phyloP scores from a whole-genome alignment of 2,329 filamentous ascomycete species.

The Raffaelea deltoideospora region DNA sequence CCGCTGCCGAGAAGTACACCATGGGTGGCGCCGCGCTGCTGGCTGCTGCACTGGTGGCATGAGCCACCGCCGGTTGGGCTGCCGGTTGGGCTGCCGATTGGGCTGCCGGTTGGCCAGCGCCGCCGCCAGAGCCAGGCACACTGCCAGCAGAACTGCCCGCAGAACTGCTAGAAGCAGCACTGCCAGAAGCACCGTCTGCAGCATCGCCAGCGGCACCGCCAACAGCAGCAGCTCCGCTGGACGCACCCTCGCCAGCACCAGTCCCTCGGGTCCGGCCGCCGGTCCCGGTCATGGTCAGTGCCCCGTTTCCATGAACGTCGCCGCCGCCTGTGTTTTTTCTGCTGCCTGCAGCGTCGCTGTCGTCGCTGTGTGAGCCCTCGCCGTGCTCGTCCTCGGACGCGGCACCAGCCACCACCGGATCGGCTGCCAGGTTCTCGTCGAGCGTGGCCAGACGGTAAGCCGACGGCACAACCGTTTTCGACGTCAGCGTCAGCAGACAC shows the following conservation, averaged over 20 bases:
- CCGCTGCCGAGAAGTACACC: conserved; percentile 90
- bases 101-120: no score
- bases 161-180: no score
- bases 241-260: no score
- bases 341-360: no score
- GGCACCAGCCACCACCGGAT: conserved; percentile 27
- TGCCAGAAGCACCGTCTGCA: not conserved
- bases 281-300: no score
- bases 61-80: not conserved
- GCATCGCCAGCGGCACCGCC: no score
- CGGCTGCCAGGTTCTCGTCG: conserved; percentile 80
- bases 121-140: no score
- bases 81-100: not conserved
- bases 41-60: no score
- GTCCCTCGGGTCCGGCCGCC: conserved; percentile 12
- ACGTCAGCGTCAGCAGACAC: conserved; percentile 69
- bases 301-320: no score
- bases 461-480: conserved; percentile 89
- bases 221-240: not conserved
- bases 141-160: no score
- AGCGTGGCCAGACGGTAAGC: conserved; percentile 74
- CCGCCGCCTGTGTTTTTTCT: no score
- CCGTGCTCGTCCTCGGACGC: conserved; percentile 22
- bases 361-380: conserved; percentile 9
- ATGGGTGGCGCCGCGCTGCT: conserved; percentile 44